These are phyloP conservation scores for Sporothrix sp. DNA, from an alignment of 2,329 filamentous ascomycete genomes.

Conservation along the genomic window DNA sequence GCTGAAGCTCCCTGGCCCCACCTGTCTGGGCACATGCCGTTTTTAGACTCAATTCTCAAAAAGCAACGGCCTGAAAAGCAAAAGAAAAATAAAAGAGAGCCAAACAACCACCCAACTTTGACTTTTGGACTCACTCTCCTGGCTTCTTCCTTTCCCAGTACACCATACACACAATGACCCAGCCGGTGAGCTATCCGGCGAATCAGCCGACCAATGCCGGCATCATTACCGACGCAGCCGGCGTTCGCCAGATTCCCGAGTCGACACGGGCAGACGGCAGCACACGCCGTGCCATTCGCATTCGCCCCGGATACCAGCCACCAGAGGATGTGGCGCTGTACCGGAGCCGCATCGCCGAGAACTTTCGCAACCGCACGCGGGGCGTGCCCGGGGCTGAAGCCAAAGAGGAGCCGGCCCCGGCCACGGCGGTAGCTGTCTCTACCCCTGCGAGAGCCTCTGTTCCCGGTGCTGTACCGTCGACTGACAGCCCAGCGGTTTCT, in stretches of 20 bases:
- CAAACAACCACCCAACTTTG: neutral
- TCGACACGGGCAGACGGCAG: conserved; percentile 81
- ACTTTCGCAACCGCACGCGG: conserved; percentile 64
- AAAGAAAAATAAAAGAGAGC: too few species aligned
- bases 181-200: too few species aligned
- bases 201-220: conserved; percentile 43
- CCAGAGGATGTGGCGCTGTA: conserved; percentile 95
- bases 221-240: conserved; percentile 70
- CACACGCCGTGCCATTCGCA: conserved; percentile 87
- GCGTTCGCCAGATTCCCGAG: conserved; percentile 80
- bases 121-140: neutral
- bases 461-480: neutral
- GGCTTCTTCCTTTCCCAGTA: neutral
- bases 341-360: conserved; percentile 82
- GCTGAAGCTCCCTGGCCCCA: too few species aligned
- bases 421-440: neutral
- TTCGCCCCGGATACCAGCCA: conserved; percentile 85
- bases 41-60: too few species aligned
- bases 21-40: neutral
- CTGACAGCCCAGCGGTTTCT: neutral
- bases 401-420: neutral
- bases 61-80: too few species aligned
- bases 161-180: neutral
- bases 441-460: too few species aligned
- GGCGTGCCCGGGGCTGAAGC: conserved; percentile 66